These are phyloP conservation scores for Pseudohyphozyma bogoriensis DNA, from an alignment of 768 basidiomycete genomes.

Conservation along the genomic window DNA sequence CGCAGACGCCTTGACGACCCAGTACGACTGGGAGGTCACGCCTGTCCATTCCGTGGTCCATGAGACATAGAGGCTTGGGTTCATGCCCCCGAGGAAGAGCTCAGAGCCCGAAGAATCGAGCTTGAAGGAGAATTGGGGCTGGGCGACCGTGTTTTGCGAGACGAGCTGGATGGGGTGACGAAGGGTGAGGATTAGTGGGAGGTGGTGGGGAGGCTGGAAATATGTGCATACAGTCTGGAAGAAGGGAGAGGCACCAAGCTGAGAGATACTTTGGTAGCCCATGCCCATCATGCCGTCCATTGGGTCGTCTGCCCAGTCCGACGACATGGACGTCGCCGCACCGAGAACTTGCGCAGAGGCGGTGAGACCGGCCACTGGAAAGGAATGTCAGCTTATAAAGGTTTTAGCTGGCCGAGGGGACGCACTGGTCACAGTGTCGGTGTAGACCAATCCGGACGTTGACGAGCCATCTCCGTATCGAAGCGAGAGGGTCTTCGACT, in stretches of 20 bases:
- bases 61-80: slow-evolving; percentile 34
- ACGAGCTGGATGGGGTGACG: slow-evolving; percentile 21
- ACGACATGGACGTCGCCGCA: slow-evolving; percentile 38
- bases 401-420: too few species aligned
- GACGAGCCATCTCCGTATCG: slow-evolving; percentile 47
- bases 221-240: slow-evolving; percentile 27
- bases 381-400: too few species aligned
- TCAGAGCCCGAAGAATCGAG: slow-evolving; percentile 27
- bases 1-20: slow-evolving; percentile 35
- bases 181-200: too few species aligned
- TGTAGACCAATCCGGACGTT: slow-evolving; percentile 45
- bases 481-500: slow-evolving; percentile 38
- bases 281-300: slow-evolving; percentile 32
- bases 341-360: slow-evolving; percentile 44
- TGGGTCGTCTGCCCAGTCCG: slow-evolving; percentile 16
- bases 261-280: slow-evolving; percentile 44
- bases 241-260: slow-evolving; percentile 36
- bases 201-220: background rate
- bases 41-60: slow-evolving; percentile 34
- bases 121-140: slow-evolving; percentile 30
- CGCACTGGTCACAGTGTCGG: slow-evolving; percentile 48
- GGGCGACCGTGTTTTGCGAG: slow-evolving; percentile 17
- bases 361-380: slow-evolving; percentile 43
- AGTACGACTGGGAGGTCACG: slow-evolving; percentile 37
- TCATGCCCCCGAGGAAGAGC: slow-evolving; percentile 40